These are phyloP conservation scores for Sporothrix protearum DNA, from an alignment of 2,329 filamentous ascomycete species.

Conservation along the genomic window DNA sequence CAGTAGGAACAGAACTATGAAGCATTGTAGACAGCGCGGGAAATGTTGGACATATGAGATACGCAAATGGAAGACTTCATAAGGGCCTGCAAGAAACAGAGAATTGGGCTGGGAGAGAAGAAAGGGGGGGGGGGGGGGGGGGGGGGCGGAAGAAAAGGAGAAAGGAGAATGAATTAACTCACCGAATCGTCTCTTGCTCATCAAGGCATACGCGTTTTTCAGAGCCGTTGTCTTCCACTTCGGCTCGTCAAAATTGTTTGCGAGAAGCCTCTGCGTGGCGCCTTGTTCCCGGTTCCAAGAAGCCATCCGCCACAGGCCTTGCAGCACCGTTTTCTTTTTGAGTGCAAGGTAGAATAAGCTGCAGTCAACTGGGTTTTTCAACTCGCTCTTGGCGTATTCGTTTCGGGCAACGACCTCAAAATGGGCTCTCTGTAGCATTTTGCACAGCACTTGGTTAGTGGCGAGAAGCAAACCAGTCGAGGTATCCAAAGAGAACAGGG, in stretches of 20 bases:
- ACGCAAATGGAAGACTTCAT: too few relatives aligned
- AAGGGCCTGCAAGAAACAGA: too few relatives aligned
- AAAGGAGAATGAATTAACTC: background rate
- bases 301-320: slow-evolving; percentile 93
- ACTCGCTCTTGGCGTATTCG: slow-evolving; percentile 83
- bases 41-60: too few relatives aligned
- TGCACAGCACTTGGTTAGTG: background rate
- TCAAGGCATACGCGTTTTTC: slow-evolving; percentile 93
- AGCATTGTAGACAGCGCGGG: background rate
- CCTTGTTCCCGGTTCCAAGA: slow-evolving; percentile 81
- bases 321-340: slow-evolving; percentile 81
- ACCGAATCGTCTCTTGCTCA: slow-evolving; percentile 87
- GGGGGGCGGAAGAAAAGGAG: background rate
- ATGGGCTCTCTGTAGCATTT: slow-evolving; percentile 57
- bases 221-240: slow-evolving; percentile 85
- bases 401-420: slow-evolving; percentile 90
- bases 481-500: slow-evolving; percentile 16
- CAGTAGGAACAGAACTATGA: background rate
- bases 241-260: slow-evolving; percentile 85
- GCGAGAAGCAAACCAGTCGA: slow-evolving; percentile 14
- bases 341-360: slow-evolving; percentile 88
- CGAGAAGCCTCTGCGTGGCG: slow-evolving; percentile 72
- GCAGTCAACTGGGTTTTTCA: slow-evolving; percentile 87
- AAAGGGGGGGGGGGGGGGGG: too few relatives aligned
- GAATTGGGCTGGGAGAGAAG: background rate